These are phyloP conservation scores for Licmophora abbreviata DNA, from an alignment of 108 stramenopile species.

Conservation along the genomic window DNA sequence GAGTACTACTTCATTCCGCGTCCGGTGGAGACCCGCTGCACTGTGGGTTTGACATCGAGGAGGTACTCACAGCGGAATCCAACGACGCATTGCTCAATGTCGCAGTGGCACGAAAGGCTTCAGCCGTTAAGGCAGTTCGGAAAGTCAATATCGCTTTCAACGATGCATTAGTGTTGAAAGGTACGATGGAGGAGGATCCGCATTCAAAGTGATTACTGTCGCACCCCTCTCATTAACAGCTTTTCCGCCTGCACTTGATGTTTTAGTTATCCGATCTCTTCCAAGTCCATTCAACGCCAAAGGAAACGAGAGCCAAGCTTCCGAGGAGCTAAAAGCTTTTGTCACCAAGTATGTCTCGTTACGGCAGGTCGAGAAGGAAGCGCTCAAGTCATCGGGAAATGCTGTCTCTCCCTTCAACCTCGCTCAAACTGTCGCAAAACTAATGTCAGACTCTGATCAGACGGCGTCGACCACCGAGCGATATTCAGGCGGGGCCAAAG, in stretches of 20 bases:
- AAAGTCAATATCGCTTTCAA: constrained; percentile 18
- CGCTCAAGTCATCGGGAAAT: constrained; percentile 31
- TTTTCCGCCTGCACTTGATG: constrained; percentile 5
- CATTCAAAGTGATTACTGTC: not conserved
- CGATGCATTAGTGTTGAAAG: constrained; percentile 17
- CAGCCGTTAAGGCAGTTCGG: constrained; percentile 1
- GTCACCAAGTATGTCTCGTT: constrained; percentile 31
- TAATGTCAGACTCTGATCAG: constrained; percentile 2
- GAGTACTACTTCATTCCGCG: constrained; percentile 45
- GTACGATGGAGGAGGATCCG: too few relatives aligned
- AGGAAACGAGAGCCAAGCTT: not conserved
- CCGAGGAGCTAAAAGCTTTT: constrained; percentile 36
- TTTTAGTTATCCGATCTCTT: not conserved
- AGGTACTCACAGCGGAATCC: constrained; percentile 38
- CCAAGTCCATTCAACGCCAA: not conserved
- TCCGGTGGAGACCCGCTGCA: too few relatives aligned
- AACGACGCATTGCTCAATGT: constrained; percentile 10
- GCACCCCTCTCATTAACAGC: not conserved
- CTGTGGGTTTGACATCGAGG: constrained; percentile 43
- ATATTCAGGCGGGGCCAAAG: constrained; percentile 57
- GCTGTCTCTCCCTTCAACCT: constrained; percentile 25
- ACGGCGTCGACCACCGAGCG: constrained; percentile 26
- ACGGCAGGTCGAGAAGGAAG: constrained; percentile 50
- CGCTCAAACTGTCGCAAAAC: constrained; percentile 18
- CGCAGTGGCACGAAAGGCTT: not conserved